Evolutionary conservation across 139 green algal genomes (phyloP), one percentile per base, ranked within the genome.

Genomic region (Asterochloris sp.): DNA sequence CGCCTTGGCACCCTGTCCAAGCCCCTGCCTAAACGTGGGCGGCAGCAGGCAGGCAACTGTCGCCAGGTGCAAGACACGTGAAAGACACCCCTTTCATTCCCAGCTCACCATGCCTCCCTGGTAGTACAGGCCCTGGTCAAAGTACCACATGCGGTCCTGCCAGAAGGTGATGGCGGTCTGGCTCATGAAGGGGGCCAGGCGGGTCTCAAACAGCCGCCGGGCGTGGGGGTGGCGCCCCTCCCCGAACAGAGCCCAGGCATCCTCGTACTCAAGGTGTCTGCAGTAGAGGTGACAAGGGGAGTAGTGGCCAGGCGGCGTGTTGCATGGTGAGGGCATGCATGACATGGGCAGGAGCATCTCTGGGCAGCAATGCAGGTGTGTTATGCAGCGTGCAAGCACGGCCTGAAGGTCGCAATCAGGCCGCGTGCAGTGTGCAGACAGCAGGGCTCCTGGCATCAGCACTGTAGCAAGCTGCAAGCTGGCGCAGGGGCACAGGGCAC

Each of bases 121-220:
- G 85, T 97, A 99, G 91, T 99, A 99, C 24, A 99, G 92, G 11
- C 96, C 96, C 60, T 94, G 83, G 76, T 92, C 88, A 89, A 99
- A 99, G 92, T 99, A 98, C 83, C 91, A 94, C 69, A 97, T 81
- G 11, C 93, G 87, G 26, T 80, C 86, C 47, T 87, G 87, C 97
- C 97, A 99, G 91, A 99, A 99, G 62, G 91, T 90, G 78, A 89
- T 83, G 19, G 85, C 87, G 19, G 89, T 92, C 67, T 99, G 92
- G 69, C 82, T 94, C 26, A 99, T 88, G 86, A 96, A 98, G 69
- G 96, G 95, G n/a, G 91, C 92, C 74, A 99, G 90, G 73, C 96
- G 85, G 13, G 80, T 87, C 88, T 98, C 91, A 82, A 95, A 98
- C 21, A 99, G 38, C 60, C 88, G 68, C 61, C 93, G 85, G 73